Base-by-base conservation (phyloP, 2,329 filamentous ascomycete genomes). In the Sporothrix luriei region DNA sequence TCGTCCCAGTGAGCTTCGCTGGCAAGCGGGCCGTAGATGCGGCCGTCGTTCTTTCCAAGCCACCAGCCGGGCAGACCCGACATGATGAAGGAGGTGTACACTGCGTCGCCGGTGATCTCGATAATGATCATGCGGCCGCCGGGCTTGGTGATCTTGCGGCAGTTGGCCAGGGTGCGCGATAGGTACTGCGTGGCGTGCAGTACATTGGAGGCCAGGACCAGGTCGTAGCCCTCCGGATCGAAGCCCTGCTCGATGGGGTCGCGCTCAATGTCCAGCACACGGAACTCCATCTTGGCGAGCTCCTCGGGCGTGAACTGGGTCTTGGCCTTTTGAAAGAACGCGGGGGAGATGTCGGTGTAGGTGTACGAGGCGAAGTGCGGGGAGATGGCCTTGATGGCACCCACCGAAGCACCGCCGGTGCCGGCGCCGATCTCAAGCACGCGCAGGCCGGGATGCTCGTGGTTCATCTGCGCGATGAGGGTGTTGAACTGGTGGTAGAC, bases 361-460 rank as follows among this genome's bases (percentile, higher is more conserved):
- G 70, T 71, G 68, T 74, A 75, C 24, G 64, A 64, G 3, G 65
- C 55, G 70, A 76, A 77, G 46, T 74, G 66, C 4, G 72, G 66
- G 3, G 71, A 57, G 24, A 75, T 51, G 4, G 69, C 71, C 14
- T 68, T 43, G 54, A 74, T 29, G 13, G 74, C 73, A 4, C 75
- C 74, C 4, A 74, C 75, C 1, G 73, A 76, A 7, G 74, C 75
- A 49, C 68, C 74, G 61, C 52, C 78, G 29, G 69, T 75, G 40
- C 71, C 74, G 48, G 69, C 72, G 16, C 82, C 82, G 4, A 82
- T 76, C 72, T 78, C 77, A 5, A 85, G 71, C 33, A 84, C 77
- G 40, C 71, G 72, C 1, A 75, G 71, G 2, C 71, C 68, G 0
- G 77, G 75, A 48, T 75, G 64, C 70, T 75, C 75, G 61, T 75